Evolutionary conservation across 176 grass and related monocot species (phyloP).

Genomic region (Oryza coarctata): DNA sequence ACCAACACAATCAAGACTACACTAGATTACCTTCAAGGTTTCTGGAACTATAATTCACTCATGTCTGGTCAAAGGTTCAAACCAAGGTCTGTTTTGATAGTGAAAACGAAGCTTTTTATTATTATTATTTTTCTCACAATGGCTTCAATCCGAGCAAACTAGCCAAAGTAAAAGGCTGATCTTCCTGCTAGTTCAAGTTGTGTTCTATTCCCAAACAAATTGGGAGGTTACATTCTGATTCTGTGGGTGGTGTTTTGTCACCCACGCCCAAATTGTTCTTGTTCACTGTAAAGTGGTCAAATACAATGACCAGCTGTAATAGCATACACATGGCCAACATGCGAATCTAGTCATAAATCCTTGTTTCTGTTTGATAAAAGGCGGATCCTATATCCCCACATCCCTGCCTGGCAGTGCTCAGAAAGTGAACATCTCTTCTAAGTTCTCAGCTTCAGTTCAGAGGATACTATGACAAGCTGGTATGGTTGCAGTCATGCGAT

Average conservation of each 20-base stretch:
- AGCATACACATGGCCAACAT: constrained; percentile 4
- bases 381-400: background rate
- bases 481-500: background rate
- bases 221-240: background rate
- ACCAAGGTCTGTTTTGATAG: background rate
- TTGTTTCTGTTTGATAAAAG: background rate
- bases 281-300: constrained; percentile 2
- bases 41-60: background rate
- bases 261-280: background rate
- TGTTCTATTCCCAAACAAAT: background rate
- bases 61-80: background rate
- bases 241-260: background rate
- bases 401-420: background rate
- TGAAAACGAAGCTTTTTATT: background rate
- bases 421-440: constrained; percentile 5
- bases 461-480: background rate
- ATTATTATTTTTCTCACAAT: background rate
- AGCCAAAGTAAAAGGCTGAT: background rate
- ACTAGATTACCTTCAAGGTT: background rate
- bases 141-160: background rate
- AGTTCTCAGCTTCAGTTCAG: background rate
- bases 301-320: constrained; percentile 15
- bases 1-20: background rate
- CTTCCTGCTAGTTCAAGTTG: background rate
- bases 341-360: constrained; percentile 20